Evolutionary conservation across 495 filamentous ascomycete species (phyloP).

Genomic region (Aspergillus diversus): DNA sequence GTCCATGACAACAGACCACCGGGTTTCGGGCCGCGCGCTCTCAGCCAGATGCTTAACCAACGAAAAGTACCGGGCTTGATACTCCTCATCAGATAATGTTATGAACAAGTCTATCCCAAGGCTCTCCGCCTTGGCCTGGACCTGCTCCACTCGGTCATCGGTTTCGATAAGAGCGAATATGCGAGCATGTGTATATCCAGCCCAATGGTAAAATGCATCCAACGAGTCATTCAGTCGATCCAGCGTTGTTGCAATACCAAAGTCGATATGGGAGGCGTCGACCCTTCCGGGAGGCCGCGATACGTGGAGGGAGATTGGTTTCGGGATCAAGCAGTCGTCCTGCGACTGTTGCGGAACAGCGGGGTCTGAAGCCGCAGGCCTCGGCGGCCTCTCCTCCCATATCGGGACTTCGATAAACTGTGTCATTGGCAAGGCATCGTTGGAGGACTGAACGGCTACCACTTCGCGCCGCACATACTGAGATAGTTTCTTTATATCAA

Average conservation of each 20-base stretch:
- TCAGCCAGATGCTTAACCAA: constrained; percentile 56
- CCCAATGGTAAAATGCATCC: constrained; percentile 63
- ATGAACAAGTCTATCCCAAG: constrained; percentile 57
- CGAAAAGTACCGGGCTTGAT: constrained; percentile 62
- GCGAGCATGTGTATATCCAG: constrained; percentile 55
- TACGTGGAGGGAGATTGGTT: constrained; percentile 40
- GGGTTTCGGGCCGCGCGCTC: constrained; percentile 48
- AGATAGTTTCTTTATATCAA: constrained; percentile 37
- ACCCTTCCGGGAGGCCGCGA: constrained; percentile 34
- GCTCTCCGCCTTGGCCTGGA: constrained; percentile 42
- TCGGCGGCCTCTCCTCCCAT: constrained; percentile 24
- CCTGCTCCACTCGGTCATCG: constrained; percentile 38
- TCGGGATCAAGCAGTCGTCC: constrained; percentile 40
- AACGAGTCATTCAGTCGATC: constrained; percentile 59
- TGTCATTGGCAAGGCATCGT: constrained; percentile 35
- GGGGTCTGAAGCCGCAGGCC: constrained; percentile 2
- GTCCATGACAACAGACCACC: constrained; percentile 67
- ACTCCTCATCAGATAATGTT: constrained; percentile 51
- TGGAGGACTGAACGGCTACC: constrained; percentile 32
- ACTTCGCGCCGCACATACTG: constrained; percentile 51
- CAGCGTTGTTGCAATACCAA: constrained; percentile 64
- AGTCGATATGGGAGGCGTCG: constrained; percentile 58
- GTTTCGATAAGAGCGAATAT: constrained; percentile 60
- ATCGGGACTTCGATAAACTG: constrained; percentile 40
- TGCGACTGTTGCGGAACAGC: constrained; percentile 23